Conservation (phyloP, 2,329 filamentous ascomycete genomes). For the Oidium heveae region DNA sequence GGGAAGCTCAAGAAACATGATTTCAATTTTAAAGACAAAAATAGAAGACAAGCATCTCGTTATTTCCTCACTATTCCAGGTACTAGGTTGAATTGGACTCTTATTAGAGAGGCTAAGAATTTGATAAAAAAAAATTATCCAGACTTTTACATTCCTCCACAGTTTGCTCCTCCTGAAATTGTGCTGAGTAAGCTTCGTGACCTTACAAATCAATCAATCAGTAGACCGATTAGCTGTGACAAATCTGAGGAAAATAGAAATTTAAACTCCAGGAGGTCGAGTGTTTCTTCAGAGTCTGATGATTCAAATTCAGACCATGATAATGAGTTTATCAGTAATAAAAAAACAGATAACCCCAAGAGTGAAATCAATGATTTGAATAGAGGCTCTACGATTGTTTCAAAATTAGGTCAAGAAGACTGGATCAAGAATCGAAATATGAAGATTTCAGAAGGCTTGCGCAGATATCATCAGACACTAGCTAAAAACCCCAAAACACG, state of each 20-base stretch:
- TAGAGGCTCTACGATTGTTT: not conserved
- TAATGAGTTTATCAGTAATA: not conserved
- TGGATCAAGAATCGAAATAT: not conserved
- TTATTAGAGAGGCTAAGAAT: conserved; percentile 6
- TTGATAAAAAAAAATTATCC: conserved; percentile 7
- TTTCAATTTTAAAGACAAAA: conserved; percentile 4
- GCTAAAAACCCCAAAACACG: not conserved
- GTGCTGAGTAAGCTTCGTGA: conserved; percentile 6
- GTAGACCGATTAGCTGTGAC: not conserved
- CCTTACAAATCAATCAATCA: not conserved
- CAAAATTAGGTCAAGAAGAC: not conserved
- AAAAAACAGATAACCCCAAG: not conserved
- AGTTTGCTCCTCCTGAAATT: conserved; percentile 7
- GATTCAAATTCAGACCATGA: not conserved
- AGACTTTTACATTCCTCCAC: conserved; percentile 9
- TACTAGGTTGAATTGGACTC: conserved; percentile 1
- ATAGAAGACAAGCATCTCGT: conserved; percentile 3
- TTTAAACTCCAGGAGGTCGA: not conserved
- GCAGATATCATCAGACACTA: not conserved
- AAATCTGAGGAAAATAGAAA: not conserved
- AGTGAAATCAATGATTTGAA: not conserved
- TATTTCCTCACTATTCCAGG: conserved; percentile 5
- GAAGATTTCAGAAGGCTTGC: not conserved
- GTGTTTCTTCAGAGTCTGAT: not conserved
- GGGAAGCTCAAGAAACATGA: conserved; percentile 4